Conservation (phyloP, 208 protist genomes). For the Leishmania turanica region DNA sequence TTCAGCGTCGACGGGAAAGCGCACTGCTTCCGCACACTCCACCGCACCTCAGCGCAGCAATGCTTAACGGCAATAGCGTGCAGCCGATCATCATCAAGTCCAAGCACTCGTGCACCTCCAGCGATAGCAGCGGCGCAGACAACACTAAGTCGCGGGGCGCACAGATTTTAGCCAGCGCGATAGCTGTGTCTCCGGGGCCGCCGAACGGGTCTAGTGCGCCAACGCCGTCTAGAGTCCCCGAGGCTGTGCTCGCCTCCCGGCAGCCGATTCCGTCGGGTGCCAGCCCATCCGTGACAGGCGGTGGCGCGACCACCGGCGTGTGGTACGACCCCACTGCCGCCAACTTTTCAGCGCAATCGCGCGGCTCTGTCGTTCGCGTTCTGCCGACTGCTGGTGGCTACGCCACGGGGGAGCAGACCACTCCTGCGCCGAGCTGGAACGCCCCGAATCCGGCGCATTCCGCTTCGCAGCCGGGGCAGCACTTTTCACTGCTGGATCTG, state of each 20-base stretch:
- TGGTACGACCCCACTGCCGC: constrained; percentile 27
- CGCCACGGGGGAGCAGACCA: not conserved
- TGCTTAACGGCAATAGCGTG: constrained; percentile 1
- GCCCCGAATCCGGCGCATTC: not conserved
- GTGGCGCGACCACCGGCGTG: not conserved
- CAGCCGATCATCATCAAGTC: constrained; percentile 16
- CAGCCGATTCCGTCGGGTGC: not conserved
- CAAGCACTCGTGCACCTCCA: constrained; percentile 11
- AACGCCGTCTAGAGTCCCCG: constrained; percentile 6
- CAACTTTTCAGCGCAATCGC: constrained; percentile 6
- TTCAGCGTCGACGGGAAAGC: not conserved
- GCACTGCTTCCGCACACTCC: not conserved
- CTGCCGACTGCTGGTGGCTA: constrained; percentile 8
- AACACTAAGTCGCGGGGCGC: constrained; percentile 11
- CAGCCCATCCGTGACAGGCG: not conserved
- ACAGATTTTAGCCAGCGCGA: constrained; percentile 5
- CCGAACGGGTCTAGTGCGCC: constrained; percentile 1
- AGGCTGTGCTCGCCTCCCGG: constrained; percentile 3
- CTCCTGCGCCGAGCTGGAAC: not conserved
- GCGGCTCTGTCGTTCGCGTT: constrained; percentile 16
- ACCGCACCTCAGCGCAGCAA: not conserved
- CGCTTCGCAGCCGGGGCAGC: not conserved
- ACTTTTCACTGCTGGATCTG: constrained; percentile 20
- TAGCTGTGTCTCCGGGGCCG: not conserved
- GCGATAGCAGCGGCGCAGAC: constrained; percentile 7